These are phyloP conservation scores for Emergomyces africanus DNA, from an alignment of 2,329 filamentous ascomycete genomes.

Conservation along the genomic window DNA sequence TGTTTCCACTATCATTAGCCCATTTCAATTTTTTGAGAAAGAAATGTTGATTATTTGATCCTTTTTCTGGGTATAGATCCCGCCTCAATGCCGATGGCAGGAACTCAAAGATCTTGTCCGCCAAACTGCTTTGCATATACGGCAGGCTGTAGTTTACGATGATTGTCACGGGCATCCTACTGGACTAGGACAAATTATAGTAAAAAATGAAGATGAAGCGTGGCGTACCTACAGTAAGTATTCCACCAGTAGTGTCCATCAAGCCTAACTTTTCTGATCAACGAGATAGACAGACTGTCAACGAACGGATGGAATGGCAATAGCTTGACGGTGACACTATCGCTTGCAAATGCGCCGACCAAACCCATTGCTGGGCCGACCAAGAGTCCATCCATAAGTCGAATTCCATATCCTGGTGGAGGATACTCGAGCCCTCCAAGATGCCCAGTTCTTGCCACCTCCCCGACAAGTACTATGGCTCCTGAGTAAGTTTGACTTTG, in stretches of 20 bases:
- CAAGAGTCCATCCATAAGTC: constrained; percentile 22
- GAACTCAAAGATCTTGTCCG: constrained; percentile 34
- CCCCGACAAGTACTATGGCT: constrained; percentile 24
- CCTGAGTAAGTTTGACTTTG: constrained; percentile 21
- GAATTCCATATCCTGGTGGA: constrained; percentile 16
- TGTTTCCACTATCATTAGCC: constrained; percentile 23
- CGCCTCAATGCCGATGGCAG: constrained; percentile 32
- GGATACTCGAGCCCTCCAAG: constrained; percentile 22
- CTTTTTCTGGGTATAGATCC: constrained; percentile 22
- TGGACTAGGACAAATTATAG: constrained; percentile 32
- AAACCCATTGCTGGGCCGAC: constrained; percentile 31
- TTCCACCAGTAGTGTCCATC: neutral
- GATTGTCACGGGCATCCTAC: constrained; percentile 31
- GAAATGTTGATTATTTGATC: neutral
- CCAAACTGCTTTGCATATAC: constrained; percentile 31
- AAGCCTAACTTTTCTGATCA: neutral
- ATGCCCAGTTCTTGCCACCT: constrained; percentile 16
- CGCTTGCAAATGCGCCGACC: constrained; percentile 28
- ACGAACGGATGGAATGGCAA: constrained; percentile 33
- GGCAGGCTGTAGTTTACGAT: constrained; percentile 33
- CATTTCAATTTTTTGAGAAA: neutral
- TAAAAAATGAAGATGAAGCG: constrained; percentile 33
- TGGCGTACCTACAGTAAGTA: constrained; percentile 30
- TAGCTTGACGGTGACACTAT: constrained; percentile 29
- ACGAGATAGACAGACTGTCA: constrained; percentile 25